Conservation (phyloP, 2,329 filamentous ascomycete genomes). For the Fusarium paranaense region DNA sequence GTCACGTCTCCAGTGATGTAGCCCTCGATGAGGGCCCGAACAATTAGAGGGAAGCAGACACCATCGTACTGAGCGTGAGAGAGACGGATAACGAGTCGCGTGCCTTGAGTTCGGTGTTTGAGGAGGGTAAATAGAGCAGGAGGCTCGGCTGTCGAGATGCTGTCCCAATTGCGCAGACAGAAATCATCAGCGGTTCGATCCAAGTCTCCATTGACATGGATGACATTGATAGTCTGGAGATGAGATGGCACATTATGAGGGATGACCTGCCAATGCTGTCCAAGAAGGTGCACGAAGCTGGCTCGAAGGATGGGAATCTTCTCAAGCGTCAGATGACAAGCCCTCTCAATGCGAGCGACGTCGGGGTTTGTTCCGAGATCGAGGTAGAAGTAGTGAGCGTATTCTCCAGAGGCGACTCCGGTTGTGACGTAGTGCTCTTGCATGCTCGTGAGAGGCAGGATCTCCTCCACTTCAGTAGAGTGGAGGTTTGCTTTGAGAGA, state of each 20-base stretch:
- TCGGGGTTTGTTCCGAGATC: slow-evolving; percentile 33
- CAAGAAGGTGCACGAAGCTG: slow-evolving; percentile 28
- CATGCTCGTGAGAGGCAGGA: slow-evolving; percentile 30
- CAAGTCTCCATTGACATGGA: slow-evolving; percentile 20
- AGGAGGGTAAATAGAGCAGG: slow-evolving; percentile 32
- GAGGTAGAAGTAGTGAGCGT: slow-evolving; percentile 40
- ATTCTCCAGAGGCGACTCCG: slow-evolving; percentile 13
- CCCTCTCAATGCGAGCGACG: slow-evolving; percentile 27
- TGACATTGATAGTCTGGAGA: not conserved
- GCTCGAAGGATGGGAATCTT: slow-evolving; percentile 38
- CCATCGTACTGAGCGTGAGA: slow-evolving; percentile 64
- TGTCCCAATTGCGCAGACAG: slow-evolving; percentile 9
- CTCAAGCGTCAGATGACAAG: slow-evolving; percentile 21
- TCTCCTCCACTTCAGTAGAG: slow-evolving; percentile 23
- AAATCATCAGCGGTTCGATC: slow-evolving; percentile 19
- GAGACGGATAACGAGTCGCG: slow-evolving; percentile 43
- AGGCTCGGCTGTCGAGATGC: slow-evolving; percentile 4
- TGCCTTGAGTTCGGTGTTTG: slow-evolving; percentile 22
- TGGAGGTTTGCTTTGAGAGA: not conserved
- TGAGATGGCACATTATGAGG: slow-evolving; percentile 17
- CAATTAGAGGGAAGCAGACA: slow-evolving; percentile 55
- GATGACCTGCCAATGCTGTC: slow-evolving; percentile 38
- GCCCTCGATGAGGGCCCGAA: slow-evolving; percentile 51
- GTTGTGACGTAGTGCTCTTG: slow-evolving; percentile 16
- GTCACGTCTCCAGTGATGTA: slow-evolving; percentile 44